A percentile compares a stretch with the other conserved stretches of the same genome.
Evolutionary conservation across 208 protist species (phyloP).

Genomic region (Trypanosomatidae sp.): DNA sequence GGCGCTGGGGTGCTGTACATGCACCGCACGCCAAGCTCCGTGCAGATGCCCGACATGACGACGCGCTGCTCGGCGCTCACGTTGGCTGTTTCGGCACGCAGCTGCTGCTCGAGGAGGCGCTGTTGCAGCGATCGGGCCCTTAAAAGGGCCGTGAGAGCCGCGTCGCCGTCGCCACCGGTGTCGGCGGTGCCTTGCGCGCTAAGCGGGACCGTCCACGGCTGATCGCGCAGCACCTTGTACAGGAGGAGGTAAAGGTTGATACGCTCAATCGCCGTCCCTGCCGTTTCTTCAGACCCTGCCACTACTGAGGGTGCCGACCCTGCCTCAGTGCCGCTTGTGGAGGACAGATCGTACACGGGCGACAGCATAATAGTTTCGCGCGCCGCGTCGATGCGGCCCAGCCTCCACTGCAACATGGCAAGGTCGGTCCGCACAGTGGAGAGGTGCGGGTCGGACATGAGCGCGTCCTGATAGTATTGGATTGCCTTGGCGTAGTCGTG

Average conservation of each 20-base stretch:
- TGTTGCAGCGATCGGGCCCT: slow-evolving; percentile 72
- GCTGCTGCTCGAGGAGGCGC: slow-evolving; percentile 67
- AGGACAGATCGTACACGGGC: slow-evolving; percentile 33
- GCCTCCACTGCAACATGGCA: slow-evolving; percentile 89
- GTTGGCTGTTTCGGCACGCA: slow-evolving; percentile 81
- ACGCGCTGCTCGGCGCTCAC: slow-evolving; percentile 75
- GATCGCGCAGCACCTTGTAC: slow-evolving; percentile 75
- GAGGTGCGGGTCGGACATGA: slow-evolving; percentile 61
- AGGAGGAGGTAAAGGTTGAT: slow-evolving; percentile 90
- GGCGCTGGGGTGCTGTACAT: slow-evolving; percentile 21
- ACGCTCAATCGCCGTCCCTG: slow-evolving; percentile 57
- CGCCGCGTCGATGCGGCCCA: slow-evolving; percentile 67
- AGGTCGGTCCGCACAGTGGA: slow-evolving; percentile 88
- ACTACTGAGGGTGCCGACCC: not conserved
- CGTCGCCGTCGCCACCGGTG: slow-evolving; percentile 11
- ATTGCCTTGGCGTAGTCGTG: slow-evolving; percentile 94
- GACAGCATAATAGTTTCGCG: slow-evolving; percentile 58
- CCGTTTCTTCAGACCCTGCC: slow-evolving; percentile 25
- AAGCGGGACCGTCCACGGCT: slow-evolving; percentile 22
- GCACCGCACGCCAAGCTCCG: slow-evolving; percentile 75
- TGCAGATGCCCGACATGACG: slow-evolving; percentile 69
- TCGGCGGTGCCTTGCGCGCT: not conserved
- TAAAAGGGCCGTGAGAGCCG: slow-evolving; percentile 57
- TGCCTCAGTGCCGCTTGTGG: not conserved
- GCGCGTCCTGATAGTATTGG: slow-evolving; percentile 89